Conservation (phyloP, 2,329 filamentous ascomycete genomes). For the Microdochium paspali region DNA sequence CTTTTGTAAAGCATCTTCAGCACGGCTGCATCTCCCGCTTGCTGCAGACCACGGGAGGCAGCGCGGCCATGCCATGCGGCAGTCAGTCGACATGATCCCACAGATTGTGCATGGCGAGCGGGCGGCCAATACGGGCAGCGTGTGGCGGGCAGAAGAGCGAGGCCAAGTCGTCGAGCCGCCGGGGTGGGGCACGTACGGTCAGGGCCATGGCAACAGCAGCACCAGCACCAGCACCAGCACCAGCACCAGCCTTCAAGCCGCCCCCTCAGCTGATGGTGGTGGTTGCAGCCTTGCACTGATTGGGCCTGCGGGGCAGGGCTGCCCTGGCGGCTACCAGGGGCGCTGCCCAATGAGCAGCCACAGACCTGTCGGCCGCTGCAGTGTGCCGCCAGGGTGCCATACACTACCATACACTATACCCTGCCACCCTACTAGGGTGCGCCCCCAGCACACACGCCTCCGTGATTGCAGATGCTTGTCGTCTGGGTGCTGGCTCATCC, state of each 20-base stretch:
- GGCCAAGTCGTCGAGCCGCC: background rate
- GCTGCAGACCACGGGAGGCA: background rate
- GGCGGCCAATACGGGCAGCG: background rate
- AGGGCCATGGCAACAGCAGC: too few species aligned
- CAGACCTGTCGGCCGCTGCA: background rate
- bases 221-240: too few species aligned
- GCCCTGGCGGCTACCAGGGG: background rate
- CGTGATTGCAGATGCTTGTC: too few species aligned
- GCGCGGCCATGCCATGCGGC: background rate
- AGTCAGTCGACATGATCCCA: background rate
- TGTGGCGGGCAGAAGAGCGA: background rate
- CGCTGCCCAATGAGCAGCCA: background rate
- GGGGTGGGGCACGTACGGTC: background rate
- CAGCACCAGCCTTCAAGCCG: too few species aligned
- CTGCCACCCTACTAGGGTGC: too few species aligned
- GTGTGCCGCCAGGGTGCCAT: background rate
- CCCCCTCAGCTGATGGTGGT: too few species aligned
- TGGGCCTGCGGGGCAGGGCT: background rate
- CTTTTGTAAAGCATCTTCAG: background rate
- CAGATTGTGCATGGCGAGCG: background rate
- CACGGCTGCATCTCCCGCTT: background rate
- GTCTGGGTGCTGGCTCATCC: too few species aligned
- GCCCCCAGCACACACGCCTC: background rate
- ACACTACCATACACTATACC: background rate
- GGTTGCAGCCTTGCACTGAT: background rate